phyloP scores from a whole-genome alignment of 768 basidiomycete genomes.

The Termitomyces sp. region DNA sequence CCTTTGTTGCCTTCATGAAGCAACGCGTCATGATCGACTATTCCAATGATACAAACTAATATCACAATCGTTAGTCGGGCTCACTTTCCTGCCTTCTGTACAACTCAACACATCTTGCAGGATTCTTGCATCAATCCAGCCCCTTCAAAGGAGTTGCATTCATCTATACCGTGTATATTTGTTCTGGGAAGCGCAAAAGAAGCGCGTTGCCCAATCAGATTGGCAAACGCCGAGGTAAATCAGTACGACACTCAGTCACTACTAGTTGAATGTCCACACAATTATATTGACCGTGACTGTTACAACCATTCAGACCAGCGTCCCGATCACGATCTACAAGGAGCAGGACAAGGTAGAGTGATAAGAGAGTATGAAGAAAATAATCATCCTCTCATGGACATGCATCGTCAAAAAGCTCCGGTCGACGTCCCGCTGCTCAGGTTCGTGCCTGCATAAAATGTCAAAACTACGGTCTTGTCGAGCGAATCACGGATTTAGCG shows the following conservation, averaged over 20 bases:
- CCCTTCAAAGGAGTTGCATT: neutral
- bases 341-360: neutral
- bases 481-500: no score
- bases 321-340: neutral
- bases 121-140: neutral
- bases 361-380: no score
- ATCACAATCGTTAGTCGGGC: neutral
- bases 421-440: no score
- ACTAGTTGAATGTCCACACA: neutral
- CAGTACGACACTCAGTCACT: neutral
- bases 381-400: no score
- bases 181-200: neutral
- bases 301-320: neutral
- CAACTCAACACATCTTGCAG: neutral
- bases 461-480: no score
- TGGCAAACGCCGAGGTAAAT: no score
- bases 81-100: neutral
- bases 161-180: neutral
- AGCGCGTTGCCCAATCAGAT: no score
- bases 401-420: no score
- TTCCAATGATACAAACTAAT: constrained; percentile 5
- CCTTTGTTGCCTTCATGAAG: constrained; percentile 28
- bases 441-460: no score
- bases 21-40: constrained; percentile 18
- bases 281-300: neutral